Evolutionary conservation across 179 eudicot genomes (phyloP).

Genomic region (Spinacia oleracea): DNA sequence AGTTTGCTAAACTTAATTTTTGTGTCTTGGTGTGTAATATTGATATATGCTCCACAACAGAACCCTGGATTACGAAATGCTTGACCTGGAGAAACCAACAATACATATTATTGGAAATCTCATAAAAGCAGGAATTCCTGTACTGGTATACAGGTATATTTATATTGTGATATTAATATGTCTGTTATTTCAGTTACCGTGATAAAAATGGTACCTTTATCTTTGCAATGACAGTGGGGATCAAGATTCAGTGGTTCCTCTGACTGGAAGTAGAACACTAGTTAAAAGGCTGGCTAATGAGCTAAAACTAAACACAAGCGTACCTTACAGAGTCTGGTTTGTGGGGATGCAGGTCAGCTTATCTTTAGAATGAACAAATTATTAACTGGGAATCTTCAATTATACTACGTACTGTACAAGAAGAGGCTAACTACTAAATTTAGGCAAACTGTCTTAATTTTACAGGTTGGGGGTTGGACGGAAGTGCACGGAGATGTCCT

Average conservation of each 20-base stretch:
- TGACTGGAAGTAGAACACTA: slow-evolving; percentile 78
- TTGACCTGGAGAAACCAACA: slow-evolving; percentile 80
- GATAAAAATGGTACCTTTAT: not conserved
- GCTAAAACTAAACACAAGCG: slow-evolving; percentile 60
- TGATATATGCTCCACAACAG: slow-evolving; percentile 36
- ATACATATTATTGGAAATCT: slow-evolving; percentile 68
- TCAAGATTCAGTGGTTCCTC: slow-evolving; percentile 95
- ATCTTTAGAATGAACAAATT: not conserved
- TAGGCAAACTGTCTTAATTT: not conserved
- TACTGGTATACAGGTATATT: slow-evolving; percentile 80
- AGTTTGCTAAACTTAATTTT: not conserved
- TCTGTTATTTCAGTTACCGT: not conserved
- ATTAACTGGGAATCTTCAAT: not conserved
- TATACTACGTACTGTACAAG: too few relatives aligned
- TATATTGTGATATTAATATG: not conserved
- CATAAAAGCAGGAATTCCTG: slow-evolving; percentile 63
- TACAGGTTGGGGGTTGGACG: slow-evolving; percentile 96
- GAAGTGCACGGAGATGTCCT: slow-evolving; percentile 63
- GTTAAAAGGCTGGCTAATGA: slow-evolving; percentile 57
- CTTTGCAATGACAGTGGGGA: slow-evolving; percentile 60
- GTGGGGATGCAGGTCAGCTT: slow-evolving; percentile 73
- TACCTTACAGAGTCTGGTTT: slow-evolving; percentile 94
- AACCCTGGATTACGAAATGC: slow-evolving; percentile 67
- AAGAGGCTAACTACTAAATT: not conserved
- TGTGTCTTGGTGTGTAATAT: not conserved